Base-by-base conservation (phyloP, 495 filamentous ascomycete genomes). In the Chaetomium cochliodes region DNA sequence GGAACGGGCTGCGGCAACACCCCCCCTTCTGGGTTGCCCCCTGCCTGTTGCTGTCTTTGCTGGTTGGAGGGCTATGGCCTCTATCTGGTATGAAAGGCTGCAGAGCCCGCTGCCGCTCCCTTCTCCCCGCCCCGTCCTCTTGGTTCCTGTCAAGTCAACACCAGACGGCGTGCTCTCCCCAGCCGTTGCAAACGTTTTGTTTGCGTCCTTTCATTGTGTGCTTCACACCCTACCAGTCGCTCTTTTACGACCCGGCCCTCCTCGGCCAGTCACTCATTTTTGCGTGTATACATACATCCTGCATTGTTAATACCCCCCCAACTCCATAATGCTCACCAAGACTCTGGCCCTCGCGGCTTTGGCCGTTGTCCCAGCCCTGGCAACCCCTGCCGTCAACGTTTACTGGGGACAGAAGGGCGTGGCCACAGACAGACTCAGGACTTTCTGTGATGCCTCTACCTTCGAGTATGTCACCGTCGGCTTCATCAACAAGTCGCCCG, bases 121-220 rank as follows among this genome's bases (percentile, higher is more conserved):
- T 56, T 58, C 20, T 58, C 68, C 64, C 61, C 58, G 13, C 51
- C 42, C 52, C 41, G 39, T 60, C 61, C 47, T 62, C 58, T 37
- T 47, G 65, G 68, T 65, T 62, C 67, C 63, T 53, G 41, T 67
- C 67, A 69, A 77, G 65, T 74, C 68, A 75, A 73, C 69, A 72
- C 70, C 60, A 73, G 41, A 77, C 74, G 76, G 70, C 76, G 66
- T 73, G 69, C 60, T 68, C 65, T 74, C 67, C 51, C 60, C 65
- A 72, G 74, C 74, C 72, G 74, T 75, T 67, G 76, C 74, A 76
- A 67, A 74, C 76, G 52, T 71, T 70, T 73, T 69, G 78, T 79
- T 77, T 80, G 77, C 78, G 78, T 80, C 77, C 78, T 76, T 73
- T 80, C 78, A 59, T 79, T 79, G 69, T 64, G 62, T 70, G 68